A percentile compares a stretch with the other conserved stretches of the same genome.
phyloP scores from a whole-genome alignment of 495 filamentous ascomycete genomes.

The Neurospora sp. region DNA sequence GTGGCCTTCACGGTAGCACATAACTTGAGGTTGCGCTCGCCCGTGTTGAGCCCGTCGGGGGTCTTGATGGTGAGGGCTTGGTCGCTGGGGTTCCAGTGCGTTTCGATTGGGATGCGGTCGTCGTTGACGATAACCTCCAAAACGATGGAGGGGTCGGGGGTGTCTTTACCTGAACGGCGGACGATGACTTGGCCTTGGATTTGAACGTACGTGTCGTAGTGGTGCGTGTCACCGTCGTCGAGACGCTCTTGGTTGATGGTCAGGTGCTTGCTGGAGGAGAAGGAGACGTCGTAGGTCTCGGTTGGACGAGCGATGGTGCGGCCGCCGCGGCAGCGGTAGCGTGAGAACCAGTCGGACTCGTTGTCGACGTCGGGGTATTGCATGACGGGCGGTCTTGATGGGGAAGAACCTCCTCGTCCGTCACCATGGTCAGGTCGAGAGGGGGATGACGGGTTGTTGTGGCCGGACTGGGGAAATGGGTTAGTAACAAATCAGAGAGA shows the following conservation, averaged over 20 bases:
- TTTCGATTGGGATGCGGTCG: slow-evolving; percentile 19
- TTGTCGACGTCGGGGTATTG: slow-evolving; percentile 14
- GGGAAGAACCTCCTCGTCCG: neutral
- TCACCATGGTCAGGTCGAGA: neutral
- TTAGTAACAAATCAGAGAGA: neutral
- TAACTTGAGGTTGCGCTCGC: slow-evolving; percentile 11
- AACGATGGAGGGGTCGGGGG: slow-evolving; percentile 18
- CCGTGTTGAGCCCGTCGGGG: slow-evolving; percentile 20
- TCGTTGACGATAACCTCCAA: slow-evolving; percentile 31
- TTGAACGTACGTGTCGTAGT: slow-evolving; percentile 12
- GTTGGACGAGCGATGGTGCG: slow-evolving; percentile 17
- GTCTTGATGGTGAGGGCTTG: slow-evolving; percentile 24
- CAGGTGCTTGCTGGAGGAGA: slow-evolving; percentile 18
- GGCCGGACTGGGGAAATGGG: neutral
- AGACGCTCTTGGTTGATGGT: slow-evolving; percentile 14
- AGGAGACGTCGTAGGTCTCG: slow-evolving; percentile 22
- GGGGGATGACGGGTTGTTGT: neutral
- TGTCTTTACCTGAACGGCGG: slow-evolving; percentile 17
- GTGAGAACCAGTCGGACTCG: slow-evolving; percentile 6
- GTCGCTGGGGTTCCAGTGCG: slow-evolving; percentile 15
- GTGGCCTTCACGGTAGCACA: slow-evolving; percentile 32
- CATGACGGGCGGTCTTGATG: slow-evolving; percentile 4
- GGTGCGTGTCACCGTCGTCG: slow-evolving; percentile 7
- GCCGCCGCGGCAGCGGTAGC: slow-evolving; percentile 15
- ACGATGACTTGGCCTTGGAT: slow-evolving; percentile 31